Base-by-base conservation (phyloP, 139 green algal species). In the Chlamydomonas incerta region DNA sequence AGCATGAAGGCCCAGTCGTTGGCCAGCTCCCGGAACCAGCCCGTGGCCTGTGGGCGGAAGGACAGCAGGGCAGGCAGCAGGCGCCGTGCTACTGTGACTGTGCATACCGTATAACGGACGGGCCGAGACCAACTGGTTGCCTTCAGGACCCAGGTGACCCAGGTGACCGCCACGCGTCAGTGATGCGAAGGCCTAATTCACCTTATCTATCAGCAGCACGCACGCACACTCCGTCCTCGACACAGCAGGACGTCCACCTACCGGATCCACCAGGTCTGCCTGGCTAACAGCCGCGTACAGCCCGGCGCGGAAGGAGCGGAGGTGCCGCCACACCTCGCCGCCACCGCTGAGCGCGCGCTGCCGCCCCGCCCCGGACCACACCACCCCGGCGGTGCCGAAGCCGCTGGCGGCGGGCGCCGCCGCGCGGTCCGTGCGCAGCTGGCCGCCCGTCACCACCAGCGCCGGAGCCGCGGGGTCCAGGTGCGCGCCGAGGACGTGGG, bases 321-420 rank as follows among this genome's bases (percentile, higher is more conserved):
- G 83, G 74, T 88, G 74, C 37, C 74, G 73, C 83, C 83, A 88
- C 67, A 88, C 83, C 18, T 83, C 81, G 52, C 83, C 83, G 50
- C 74, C 83, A 17, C 83, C 83, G 3, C 83, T 52, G 34, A 88
- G 74, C 65, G 70, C 72, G 2, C 83, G 73, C 83, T 88, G 83
- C 26, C 83, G 65, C 33, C 14, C 34, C 13, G 73, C 31, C 21
- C 74, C 74, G 8, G 3, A 66, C 37, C 74, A 73, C 5, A 34
- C 67, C 3, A 83, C 74, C 24, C 50, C n/a, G 15, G 28, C 63
- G 15, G 66, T 68, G 46, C 79, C 66, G 37, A 47, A 79, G 29
- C 70, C 73, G 72, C 71, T 80, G 71, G 31, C 68, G 37, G 34
- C 63, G 15, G 72, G 21, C 46, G 28, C 62, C 5, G 11, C 17